These are phyloP conservation scores for Phytopythium aichiense DNA, from an alignment of 352 stramenopile genomes.

Conservation along the genomic window DNA sequence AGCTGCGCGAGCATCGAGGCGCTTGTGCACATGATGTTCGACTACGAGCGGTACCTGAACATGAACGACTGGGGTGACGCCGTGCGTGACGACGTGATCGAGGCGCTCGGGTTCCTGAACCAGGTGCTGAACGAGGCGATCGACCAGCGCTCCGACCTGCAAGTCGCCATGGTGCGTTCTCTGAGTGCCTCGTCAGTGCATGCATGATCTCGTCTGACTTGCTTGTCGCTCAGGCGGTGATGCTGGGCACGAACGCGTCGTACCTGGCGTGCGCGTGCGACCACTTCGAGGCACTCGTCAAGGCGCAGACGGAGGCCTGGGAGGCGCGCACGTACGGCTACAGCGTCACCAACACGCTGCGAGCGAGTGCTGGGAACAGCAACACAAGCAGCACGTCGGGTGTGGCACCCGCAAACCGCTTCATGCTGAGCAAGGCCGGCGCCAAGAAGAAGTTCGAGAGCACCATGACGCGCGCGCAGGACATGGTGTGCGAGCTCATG, in stretches of 20 bases:
- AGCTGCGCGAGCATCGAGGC: conserved; percentile 58
- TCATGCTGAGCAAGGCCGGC: conserved; percentile 52
- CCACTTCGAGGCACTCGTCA: conserved; percentile 59
- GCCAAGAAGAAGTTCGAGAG: conserved; percentile 84
- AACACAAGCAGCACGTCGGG: background rate
- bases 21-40: conserved; percentile 75
- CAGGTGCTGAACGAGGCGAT: conserved; percentile 75
- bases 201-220: background rate
- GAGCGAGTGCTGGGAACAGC: conserved; percentile 14
- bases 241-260: conserved; percentile 70
- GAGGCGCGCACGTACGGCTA: conserved; percentile 65
- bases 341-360: conserved; percentile 63
- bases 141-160: conserved; percentile 62
- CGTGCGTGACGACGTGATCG: conserved; percentile 73
- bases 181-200: background rate
- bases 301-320: conserved; percentile 62
- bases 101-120: conserved; percentile 65
- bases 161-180: conserved; percentile 61
- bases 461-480: conserved; percentile 70
- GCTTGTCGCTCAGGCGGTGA: conserved; percentile 33
- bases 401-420: conserved; percentile 11
- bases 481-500: conserved; percentile 84
- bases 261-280: conserved; percentile 69
- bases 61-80: conserved; percentile 78
- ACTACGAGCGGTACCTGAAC: conserved; percentile 75